A percentile compares a stretch with the other conserved stretches of the same genome.
These are phyloP conservation scores for Babesia divergens DNA, from an alignment of 169 alveolate species.

Conservation along the genomic window DNA sequence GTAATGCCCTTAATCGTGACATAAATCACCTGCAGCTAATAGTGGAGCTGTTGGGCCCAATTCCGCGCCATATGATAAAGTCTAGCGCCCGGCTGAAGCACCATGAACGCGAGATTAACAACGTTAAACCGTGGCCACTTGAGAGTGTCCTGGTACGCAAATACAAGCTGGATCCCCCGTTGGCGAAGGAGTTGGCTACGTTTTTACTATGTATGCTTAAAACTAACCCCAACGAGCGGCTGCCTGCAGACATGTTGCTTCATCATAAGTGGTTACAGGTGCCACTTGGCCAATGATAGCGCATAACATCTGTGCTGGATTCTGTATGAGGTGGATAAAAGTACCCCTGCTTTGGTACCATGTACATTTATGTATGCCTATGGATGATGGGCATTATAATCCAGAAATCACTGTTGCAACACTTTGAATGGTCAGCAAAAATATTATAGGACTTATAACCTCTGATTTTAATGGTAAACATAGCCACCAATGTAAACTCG, in stretches of 20 bases:
- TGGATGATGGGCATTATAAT: too few species aligned
- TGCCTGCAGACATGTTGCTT: slow-evolving; percentile 86
- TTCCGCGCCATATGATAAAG: slow-evolving; percentile 84
- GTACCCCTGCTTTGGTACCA: too few species aligned
- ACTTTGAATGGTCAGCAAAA: too few species aligned
- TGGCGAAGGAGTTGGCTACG: slow-evolving; percentile 78
- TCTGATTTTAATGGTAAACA: too few species aligned
- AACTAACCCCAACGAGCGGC: slow-evolving; percentile 86
- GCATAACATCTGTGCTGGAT: too few species aligned
- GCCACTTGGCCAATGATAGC: too few species aligned
- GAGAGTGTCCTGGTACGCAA: slow-evolving; percentile 81
- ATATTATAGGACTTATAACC: too few species aligned
- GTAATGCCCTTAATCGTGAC: slow-evolving; percentile 73
- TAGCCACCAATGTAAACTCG: too few species aligned
- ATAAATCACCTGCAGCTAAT: slow-evolving; percentile 73
- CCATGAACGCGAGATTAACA: slow-evolving; percentile 48
- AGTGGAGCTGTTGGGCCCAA: slow-evolving; percentile 88
- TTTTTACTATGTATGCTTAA: slow-evolving; percentile 84
- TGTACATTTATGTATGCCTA: too few species aligned
- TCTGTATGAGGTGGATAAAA: too few species aligned
- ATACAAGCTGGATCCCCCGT: slow-evolving; percentile 80
- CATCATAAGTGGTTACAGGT: slow-evolving; percentile 87
- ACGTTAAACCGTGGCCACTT: slow-evolving; percentile 75
- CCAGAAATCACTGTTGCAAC: too few species aligned
- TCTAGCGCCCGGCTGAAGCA: slow-evolving; percentile 71